Evolutionary conservation across 371 early-diverging fungal species (phyloP).

Genomic region (Mucor mucedo): DNA sequence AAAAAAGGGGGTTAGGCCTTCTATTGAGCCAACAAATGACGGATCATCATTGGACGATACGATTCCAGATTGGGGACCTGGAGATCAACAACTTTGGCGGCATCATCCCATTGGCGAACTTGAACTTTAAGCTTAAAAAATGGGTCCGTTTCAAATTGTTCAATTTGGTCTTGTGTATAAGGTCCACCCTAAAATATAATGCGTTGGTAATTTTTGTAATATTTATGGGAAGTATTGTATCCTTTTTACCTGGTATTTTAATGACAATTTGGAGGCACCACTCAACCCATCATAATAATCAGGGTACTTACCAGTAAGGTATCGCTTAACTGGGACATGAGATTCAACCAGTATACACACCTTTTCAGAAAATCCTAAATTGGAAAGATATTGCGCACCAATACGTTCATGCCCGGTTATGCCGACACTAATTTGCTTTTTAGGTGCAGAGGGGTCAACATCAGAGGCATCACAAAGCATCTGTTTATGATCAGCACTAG

Average conservation of each 20-base stretch:
- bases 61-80: slow-evolving; percentile 49
- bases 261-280: slow-evolving; percentile 54
- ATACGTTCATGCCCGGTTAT: slow-evolving; percentile 57
- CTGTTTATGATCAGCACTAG: slow-evolving; percentile 47
- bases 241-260: slow-evolving; percentile 41
- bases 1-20: neutral
- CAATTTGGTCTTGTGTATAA: slow-evolving; percentile 44
- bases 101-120: slow-evolving; percentile 59
- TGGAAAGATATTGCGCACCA: slow-evolving; percentile 54
- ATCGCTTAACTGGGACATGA: slow-evolving; percentile 60
- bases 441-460: slow-evolving; percentile 29
- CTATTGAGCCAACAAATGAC: slow-evolving; percentile 24
- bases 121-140: slow-evolving; percentile 56
- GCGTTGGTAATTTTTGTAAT: too few species aligned
- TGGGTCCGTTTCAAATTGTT: slow-evolving; percentile 52
- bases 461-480: slow-evolving; percentile 50
- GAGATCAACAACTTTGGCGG: slow-evolving; percentile 49
- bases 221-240: too few species aligned
- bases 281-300: slow-evolving; percentile 51
- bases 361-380: slow-evolving; percentile 57
- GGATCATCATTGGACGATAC: slow-evolving; percentile 47
- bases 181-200: slow-evolving; percentile 44
- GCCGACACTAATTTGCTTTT: slow-evolving; percentile 42
- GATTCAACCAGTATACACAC: slow-evolving; percentile 56
- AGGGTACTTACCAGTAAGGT: slow-evolving; percentile 51